Evolutionary conservation across 495 filamentous ascomycete species (phyloP).

Genomic region (Chaetomium tenue): DNA sequence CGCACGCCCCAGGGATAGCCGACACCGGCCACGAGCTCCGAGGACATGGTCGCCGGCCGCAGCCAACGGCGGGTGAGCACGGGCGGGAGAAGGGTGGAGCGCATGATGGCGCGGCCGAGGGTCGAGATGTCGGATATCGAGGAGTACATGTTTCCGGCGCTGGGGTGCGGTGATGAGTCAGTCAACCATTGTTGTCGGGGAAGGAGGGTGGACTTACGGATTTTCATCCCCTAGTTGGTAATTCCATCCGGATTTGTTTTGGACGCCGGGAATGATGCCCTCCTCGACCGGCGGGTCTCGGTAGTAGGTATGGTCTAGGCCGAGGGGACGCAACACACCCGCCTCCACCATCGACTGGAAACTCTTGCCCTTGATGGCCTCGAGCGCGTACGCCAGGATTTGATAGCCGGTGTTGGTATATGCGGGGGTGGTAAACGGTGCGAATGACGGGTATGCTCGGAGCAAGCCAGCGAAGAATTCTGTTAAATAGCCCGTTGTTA

Average conservation of each 20-base stretch:
- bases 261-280: conserved; percentile 37
- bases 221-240: conserved; percentile 44
- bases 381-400: conserved; percentile 54
- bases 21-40: conserved; percentile 46
- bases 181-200: not conserved
- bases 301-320: conserved; percentile 44
- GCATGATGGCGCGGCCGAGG: conserved; percentile 56
- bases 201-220: conserved; percentile 32
- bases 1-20: conserved; percentile 61
- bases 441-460: conserved; percentile 48
- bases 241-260: conserved; percentile 30
- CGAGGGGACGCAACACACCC: conserved; percentile 47
- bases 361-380: conserved; percentile 50
- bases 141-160: conserved; percentile 59
- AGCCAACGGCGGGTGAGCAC: conserved; percentile 56
- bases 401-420: conserved; percentile 59
- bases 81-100: conserved; percentile 45
- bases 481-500: conserved; percentile 18
- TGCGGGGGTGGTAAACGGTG: conserved; percentile 48
- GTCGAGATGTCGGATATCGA: conserved; percentile 50
- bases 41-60: conserved; percentile 52
- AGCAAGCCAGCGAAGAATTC: conserved; percentile 56
- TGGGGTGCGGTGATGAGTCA: conserved; percentile 16
- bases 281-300: conserved; percentile 32
- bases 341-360: conserved; percentile 48